These are phyloP conservation scores for Zygosaccharomyces bailii DNA, from an alignment of 805 yeast species.

Conservation along the genomic window DNA sequence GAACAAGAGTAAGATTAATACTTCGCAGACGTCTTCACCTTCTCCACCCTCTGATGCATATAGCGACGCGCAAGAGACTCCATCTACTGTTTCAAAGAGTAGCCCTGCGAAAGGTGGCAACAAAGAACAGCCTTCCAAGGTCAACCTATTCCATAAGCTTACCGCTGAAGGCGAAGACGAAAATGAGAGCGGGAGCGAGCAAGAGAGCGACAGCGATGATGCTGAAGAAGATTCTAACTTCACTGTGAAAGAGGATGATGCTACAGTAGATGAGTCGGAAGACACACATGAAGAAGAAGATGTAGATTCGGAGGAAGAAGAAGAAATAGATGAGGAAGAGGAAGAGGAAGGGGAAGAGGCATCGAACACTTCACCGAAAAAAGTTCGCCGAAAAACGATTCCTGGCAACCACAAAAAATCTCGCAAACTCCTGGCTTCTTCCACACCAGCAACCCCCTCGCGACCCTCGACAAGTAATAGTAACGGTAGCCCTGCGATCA, in stretches of 20 bases:
- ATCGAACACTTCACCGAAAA: conserved; percentile 9
- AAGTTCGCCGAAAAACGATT: conserved; percentile 3
- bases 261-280: conserved; percentile 3
- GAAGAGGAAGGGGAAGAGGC: conserved; percentile 8
- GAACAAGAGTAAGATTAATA: neutral
- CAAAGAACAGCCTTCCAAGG: neutral
- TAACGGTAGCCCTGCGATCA: conserved; percentile 17
- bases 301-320: conserved; percentile 1
- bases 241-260: conserved; percentile 5
- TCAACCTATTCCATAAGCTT: conserved; percentile 1
- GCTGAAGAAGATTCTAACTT: neutral
- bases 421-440: conserved; percentile 7
- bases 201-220: no score
- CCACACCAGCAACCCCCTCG: conserved; percentile 11
- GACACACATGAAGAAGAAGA: conserved; percentile 16
- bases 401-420: conserved; percentile 4
- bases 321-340: conserved; percentile 3
- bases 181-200: neutral
- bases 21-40: conserved; percentile 4
- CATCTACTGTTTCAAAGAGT: neutral
- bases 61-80: conserved; percentile 14
- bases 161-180: conserved; percentile 15
- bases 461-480: conserved; percentile 9
- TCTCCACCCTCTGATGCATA: conserved; percentile 14
- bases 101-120: neutral